Base-by-base conservation (phyloP, 2,329 filamentous ascomycete genomes). In the Cladophialophora psammophila region DNA sequence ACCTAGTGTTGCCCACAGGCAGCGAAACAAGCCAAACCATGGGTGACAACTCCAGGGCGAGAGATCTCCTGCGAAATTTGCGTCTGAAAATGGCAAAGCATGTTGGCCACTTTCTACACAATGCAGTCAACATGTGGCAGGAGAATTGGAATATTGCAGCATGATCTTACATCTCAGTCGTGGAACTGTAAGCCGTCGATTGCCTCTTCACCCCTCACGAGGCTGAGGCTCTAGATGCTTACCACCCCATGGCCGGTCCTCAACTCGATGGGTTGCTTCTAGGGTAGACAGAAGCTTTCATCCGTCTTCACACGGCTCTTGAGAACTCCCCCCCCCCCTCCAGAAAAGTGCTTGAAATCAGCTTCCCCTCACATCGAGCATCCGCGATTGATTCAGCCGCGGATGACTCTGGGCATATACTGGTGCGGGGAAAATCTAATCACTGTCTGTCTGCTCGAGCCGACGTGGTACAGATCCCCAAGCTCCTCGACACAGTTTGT, bases 1-100 rank as follows among this genome's bases (percentile, higher is more conserved):
- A 18, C 69, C 74, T 3, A 82, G 80, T 67, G 79, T 83, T 35
- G 73, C 72, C 45, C 75, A 72, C 60, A 77, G 74, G 54, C 71
- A 75, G 36, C 64, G 65, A 15, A 65, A 64, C 57, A 71, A 66
- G 56, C 65, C 32, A 18, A 38, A 52, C 3, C 34, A 31, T 38
- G 34, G 8, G 34, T 67, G 61, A 64, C 5, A 2, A 15, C 18
- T n/a, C 26, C n/a, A 35, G 3, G 45, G 45, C 12, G n/a, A n/a
- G n/a, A 20, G 7, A 1, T 45, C 40, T 20, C 18, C n/a, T 18
- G 45, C 18, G 2, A 26, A 26, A 6, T 26, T 9, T 50, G 18
- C 3, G 45, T 42, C 15, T n/a, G 40, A 13, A n/a, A n/a, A n/a
- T 10, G 15, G 6, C 40, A n/a, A 18, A 8, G 10, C 15, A 42